phyloP scores from a whole-genome alignment of 208 protist genomes.

The Balamuthia mandrillaris region DNA sequence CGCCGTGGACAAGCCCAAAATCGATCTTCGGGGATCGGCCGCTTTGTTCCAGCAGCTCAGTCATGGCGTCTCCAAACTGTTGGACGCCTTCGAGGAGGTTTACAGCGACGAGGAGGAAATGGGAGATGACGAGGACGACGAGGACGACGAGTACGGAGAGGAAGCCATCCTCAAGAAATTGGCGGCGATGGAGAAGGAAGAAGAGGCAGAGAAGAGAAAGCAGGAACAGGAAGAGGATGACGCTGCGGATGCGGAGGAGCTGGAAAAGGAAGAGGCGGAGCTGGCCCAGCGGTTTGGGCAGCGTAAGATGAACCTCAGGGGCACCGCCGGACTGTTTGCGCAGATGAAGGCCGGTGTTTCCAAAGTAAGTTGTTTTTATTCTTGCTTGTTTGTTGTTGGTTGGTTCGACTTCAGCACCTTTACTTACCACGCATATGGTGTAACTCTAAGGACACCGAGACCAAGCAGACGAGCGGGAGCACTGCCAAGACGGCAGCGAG shows the following conservation, averaged over 20 bases:
- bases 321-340: neutral
- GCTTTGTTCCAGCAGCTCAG: neutral
- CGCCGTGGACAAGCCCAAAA: no score
- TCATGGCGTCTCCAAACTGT: neutral
- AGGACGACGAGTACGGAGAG: neutral
- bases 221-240: neutral
- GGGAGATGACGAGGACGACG: neutral
- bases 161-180: no score
- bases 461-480: no score
- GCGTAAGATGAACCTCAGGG: neutral
- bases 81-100: neutral
- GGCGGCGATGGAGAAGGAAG: no score
- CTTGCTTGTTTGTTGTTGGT: neutral
- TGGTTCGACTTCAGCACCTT: neutral
- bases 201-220: neutral
- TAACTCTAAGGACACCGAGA: no score
- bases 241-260: neutral
- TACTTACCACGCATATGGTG: no score
- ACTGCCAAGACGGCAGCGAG: no score
- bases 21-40: neutral
- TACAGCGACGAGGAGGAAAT: neutral
- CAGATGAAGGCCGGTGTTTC: neutral
- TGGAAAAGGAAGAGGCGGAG: no score
- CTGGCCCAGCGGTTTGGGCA: no score
- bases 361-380: neutral